phyloP scores from a whole-genome alignment of 257 asterid genomes.

The Misopates orontium region DNA sequence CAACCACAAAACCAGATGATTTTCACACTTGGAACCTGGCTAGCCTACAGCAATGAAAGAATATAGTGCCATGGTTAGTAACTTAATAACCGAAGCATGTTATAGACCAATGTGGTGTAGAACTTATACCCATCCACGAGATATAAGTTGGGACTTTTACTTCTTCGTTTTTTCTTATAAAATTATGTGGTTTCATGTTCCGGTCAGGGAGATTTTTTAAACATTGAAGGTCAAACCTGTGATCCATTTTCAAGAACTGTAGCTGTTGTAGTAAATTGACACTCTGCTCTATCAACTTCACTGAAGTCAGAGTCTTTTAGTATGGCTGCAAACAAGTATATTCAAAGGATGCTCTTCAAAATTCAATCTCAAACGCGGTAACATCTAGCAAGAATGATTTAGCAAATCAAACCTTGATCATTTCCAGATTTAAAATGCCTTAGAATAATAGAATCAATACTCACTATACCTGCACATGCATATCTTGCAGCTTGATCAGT shows the following conservation, averaged over 20 bases:
- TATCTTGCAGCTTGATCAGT: conserved; percentile 93
- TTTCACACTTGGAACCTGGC: no score
- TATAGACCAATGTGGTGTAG: no score
- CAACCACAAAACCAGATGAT: no score
- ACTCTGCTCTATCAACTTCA: conserved; percentile 95
- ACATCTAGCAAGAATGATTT: no score
- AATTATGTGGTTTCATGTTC: no score
- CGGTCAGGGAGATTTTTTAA: conserved; percentile 3
- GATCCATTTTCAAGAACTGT: conserved; percentile 90
- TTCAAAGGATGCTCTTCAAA: conserved; percentile 17
- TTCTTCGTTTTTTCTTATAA: no score
- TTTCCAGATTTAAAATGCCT: background rate
- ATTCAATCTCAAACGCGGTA: conserved; percentile 1
- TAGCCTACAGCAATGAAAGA: no score
- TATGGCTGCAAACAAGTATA: conserved; percentile 65
- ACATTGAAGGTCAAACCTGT: conserved; percentile 76
- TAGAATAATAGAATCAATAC: conserved; percentile 8
- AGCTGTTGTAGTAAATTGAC: conserved; percentile 91
- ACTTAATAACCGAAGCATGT: no score
- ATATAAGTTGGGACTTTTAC: no score
- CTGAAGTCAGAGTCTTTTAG: conserved; percentile 84
- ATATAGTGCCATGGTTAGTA: no score
- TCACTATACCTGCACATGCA: conserved; percentile 64
- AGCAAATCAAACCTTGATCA: no score
- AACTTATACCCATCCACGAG: no score